phyloP scores from a whole-genome alignment of 371 early-diverging fungal genomes.

The Mucor indicus region DNA sequence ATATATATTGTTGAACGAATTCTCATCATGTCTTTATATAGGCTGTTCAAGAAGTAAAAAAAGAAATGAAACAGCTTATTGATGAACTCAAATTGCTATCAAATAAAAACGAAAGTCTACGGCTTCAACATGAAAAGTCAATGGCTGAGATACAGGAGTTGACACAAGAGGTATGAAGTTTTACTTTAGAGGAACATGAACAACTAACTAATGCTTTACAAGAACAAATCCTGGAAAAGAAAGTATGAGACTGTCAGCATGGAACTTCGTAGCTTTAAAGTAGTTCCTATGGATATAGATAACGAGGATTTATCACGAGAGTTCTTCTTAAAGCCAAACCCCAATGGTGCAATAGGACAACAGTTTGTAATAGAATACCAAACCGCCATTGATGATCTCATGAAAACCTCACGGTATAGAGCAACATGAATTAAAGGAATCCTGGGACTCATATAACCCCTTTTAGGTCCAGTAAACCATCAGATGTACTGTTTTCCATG shows the following conservation, averaged over 20 bases:
- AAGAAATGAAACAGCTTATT: constrained; percentile 69
- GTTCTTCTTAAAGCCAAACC: constrained; percentile 42
- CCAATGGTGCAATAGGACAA: constrained; percentile 69
- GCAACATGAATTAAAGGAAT: too few species aligned
- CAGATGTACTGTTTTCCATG: constrained; percentile 78
- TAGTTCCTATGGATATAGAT: constrained; percentile 33
- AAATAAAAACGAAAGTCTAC: constrained; percentile 61
- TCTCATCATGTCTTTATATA: too few species aligned
- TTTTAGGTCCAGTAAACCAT: constrained; percentile 59
- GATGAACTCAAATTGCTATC: constrained; percentile 69
- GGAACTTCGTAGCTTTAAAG: constrained; percentile 51
- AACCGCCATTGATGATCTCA: constrained; percentile 75
- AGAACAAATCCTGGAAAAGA: constrained; percentile 43
- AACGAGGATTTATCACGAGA: constrained; percentile 35
- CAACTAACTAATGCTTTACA: too few species aligned
- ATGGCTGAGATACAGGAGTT: constrained; percentile 23
- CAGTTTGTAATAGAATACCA: constrained; percentile 72
- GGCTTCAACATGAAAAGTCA: constrained; percentile 40
- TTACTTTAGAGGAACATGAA: too few species aligned
- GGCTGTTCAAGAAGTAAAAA: constrained; percentile 70
- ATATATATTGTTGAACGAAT: too few species aligned
- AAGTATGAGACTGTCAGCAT: constrained; percentile 46
- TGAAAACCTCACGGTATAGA: constrained; percentile 64
- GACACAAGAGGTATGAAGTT: constrained; percentile 28
- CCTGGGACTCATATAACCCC: background rate